Base-by-base conservation (phyloP, 495 filamentous ascomycete species). In the Hypoxylon fragiforme region DNA sequence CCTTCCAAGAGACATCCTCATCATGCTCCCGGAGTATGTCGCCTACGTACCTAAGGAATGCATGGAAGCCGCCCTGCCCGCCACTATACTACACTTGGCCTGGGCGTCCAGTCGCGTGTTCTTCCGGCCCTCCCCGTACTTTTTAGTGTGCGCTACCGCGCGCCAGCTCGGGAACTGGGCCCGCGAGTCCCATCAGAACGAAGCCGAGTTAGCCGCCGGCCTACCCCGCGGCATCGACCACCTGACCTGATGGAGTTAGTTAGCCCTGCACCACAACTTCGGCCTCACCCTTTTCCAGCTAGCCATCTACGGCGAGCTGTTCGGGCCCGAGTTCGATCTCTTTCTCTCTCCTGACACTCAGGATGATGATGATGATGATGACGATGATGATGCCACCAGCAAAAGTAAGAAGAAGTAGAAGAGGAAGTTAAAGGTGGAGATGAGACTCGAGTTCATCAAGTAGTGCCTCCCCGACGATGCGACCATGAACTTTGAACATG, bases 241-340 rank as follows among this genome's bases (percentile, higher is more conserved):
- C 24, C 56, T 77, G 4, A 57, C n/a, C n/a, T n/a, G n/a, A n/a
- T n/a, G n/a, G n/a, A n/a, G n/a, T n/a, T n/a, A n/a, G n/a, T n/a
- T 70, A 26, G 61, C 62, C 0, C 63, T 77, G 24, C n/a, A n/a
- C n/a, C n/a, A n/a, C n/a, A n/a, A n/a, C n/a, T n/a, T n/a, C n/a
- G n/a, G n/a, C n/a, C n/a, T 28, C 19, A 66, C 66, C 35, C 38
- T 75, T 7, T 34, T 61, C 1, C n/a, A 67, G 16, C 47, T 74
- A 12, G 53, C 65, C 12, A 73, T 70, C 37, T 75, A 75, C 36
- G 70, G 72, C 12, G 70, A 68, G 51, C 30, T 75, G 7, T 75
- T 75, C 54, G 69, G 58, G 1, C 50, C 50, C 2, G 62, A 57
- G 12, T 54, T 73, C 26, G 34, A 62, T 26, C 26, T 34, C 35